These are phyloP conservation scores for Shiraia bambusicola DNA, from an alignment of 2,329 filamentous ascomycete species.

Conservation along the genomic window DNA sequence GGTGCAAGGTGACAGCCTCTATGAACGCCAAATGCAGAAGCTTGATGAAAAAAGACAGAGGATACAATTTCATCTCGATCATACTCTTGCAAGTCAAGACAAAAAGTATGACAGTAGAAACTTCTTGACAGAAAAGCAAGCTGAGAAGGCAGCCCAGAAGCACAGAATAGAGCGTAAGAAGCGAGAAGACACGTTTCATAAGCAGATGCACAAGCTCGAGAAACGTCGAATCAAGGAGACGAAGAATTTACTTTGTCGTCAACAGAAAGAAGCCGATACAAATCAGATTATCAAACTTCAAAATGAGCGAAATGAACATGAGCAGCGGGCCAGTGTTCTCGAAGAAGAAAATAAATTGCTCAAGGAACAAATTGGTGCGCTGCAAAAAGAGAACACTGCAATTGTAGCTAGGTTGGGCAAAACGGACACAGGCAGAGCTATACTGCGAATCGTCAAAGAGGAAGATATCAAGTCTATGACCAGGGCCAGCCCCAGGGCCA, in stretches of 20 bases:
- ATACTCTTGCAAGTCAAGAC: slow-evolving; percentile 56
- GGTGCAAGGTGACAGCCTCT: slow-evolving; percentile 12
- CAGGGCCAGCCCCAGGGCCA: slow-evolving; percentile 31
- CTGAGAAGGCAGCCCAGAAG: slow-evolving; percentile 63
- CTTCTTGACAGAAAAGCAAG: slow-evolving; percentile 54
- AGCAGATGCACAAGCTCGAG: slow-evolving; percentile 62
- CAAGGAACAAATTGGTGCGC: slow-evolving; percentile 53
- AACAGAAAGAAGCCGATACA: slow-evolving; percentile 60
- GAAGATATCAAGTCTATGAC: slow-evolving; percentile 23
- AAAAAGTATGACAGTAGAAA: slow-evolving; percentile 30
- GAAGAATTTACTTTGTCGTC: slow-evolving; percentile 64
- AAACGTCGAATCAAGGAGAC: slow-evolving; percentile 67
- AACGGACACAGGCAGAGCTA: slow-evolving; percentile 37
- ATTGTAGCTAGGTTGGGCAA: slow-evolving; percentile 51
- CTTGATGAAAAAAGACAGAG: slow-evolving; percentile 59
- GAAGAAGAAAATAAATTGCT: slow-evolving; percentile 54
- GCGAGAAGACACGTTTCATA: slow-evolving; percentile 45
- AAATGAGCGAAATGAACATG: slow-evolving; percentile 52
- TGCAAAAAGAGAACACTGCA: slow-evolving; percentile 60
- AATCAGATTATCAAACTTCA: slow-evolving; percentile 50
- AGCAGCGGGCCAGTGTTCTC: slow-evolving; percentile 48
- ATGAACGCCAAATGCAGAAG: slow-evolving; percentile 61
- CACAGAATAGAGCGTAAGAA: slow-evolving; percentile 59
- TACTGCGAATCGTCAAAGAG: slow-evolving; percentile 36
- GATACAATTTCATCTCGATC: slow-evolving; percentile 63